phyloP scores from a whole-genome alignment of 176 grass and related monocot species.

The Secale cereale region DNA sequence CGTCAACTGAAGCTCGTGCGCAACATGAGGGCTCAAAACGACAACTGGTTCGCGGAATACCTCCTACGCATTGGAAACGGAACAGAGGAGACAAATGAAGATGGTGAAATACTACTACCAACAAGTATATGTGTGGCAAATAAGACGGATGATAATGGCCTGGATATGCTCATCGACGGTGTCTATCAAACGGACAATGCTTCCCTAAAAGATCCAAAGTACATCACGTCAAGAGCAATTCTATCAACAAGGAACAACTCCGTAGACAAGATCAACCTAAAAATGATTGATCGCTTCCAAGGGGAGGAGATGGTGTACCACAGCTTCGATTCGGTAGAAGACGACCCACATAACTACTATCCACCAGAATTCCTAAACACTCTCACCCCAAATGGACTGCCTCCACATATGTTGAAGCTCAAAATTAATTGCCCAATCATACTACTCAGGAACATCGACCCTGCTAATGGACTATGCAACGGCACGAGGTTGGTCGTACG shows the following conservation, averaged over 20 bases:
- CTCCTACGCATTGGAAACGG: not conserved
- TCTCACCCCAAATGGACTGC: not conserved
- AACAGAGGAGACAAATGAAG: not conserved
- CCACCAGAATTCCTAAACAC: not conserved
- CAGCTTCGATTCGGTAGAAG: too few species aligned
- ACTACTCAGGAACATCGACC: not conserved
- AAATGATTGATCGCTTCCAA: too few species aligned
- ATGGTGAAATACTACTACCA: not conserved
- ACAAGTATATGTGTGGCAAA: not conserved
- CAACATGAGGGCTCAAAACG: too few species aligned
- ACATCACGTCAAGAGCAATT: too few species aligned
- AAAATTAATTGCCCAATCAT: not conserved
- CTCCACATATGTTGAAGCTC: not conserved
- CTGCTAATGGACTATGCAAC: not conserved
- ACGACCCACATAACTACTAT: too few species aligned
- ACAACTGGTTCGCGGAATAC: not conserved
- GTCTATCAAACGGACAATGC: too few species aligned
- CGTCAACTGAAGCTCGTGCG: too few species aligned
- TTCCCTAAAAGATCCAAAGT: too few species aligned
- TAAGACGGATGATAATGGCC: not conserved
- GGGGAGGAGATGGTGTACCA: too few species aligned
- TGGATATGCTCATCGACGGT: not conserved
- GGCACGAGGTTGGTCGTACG: not conserved
- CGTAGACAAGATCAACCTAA: constrained; percentile 1
- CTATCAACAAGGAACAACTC: not conserved